Percentiles rank a stretch among this genome's conserved stretches.
Evolutionary conservation across 2,329 filamentous ascomycete species (phyloP).

Genomic region (Trichoderma endophyticum): DNA sequence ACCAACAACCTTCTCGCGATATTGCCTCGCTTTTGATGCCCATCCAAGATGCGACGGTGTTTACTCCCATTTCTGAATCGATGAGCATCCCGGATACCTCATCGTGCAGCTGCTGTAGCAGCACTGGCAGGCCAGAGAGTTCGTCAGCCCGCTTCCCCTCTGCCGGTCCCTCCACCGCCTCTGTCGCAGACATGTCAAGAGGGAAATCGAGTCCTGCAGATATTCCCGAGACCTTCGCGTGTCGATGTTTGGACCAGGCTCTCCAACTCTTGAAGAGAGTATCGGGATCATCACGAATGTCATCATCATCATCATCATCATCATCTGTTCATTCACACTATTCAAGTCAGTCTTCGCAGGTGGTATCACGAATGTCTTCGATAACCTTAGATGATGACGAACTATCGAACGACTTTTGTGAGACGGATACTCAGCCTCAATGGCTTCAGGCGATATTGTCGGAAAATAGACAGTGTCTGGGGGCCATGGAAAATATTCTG

Average conservation of each 20-base stretch:
- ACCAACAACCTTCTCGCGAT: fast-evolving
- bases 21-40: background rate
- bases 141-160: background rate
- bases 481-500: background rate
- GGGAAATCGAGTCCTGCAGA: background rate
- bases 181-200: background rate
- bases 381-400: background rate
- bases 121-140: background rate
- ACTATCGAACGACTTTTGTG: fast-evolving
- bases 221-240: fast-evolving
- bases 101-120: background rate
- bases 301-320: too few relatives aligned
- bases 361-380: background rate
- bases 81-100: background rate
- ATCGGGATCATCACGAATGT: background rate
- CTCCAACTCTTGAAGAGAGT: background rate
- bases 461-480: background rate
- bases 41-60: background rate
- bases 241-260: background rate
- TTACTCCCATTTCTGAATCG: background rate
- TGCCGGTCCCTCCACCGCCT: background rate
- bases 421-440: too few relatives aligned
- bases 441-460: background rate
- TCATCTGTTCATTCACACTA: too few relatives aligned
- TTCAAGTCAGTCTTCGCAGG: too few relatives aligned